phyloP scores from a whole-genome alignment of 1,284 basidiomycete species.

The Rhodotorula sp. region DNA sequence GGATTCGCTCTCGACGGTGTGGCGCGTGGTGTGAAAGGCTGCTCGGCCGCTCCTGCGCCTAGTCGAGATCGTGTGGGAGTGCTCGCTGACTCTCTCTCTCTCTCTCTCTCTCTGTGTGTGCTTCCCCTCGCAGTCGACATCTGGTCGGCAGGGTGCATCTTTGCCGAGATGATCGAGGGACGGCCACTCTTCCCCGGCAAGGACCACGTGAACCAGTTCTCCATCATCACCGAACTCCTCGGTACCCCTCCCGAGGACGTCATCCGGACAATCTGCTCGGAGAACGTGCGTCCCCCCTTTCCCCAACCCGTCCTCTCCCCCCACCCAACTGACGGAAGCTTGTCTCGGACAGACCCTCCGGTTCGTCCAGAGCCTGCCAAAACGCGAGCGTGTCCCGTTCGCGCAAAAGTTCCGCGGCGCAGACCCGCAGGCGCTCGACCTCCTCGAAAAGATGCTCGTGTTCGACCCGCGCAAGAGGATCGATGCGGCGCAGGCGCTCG shows the following conservation, averaged over 20 bases:
- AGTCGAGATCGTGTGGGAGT: conserved; percentile 12
- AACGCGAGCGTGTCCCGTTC: conserved; percentile 93
- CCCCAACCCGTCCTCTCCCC: conserved; percentile 10
- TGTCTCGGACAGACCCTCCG: conserved; percentile 75
- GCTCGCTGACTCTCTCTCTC: conserved; percentile 3
- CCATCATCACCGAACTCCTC: conserved; percentile 97
- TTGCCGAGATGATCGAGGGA: conserved; percentile 99
- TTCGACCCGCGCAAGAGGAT: conserved; percentile 98
- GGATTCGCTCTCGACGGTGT: neutral
- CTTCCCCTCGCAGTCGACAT: conserved; percentile 67
- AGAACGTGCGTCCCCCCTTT: conserved; percentile 67
- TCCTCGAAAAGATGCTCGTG: conserved; percentile 98
- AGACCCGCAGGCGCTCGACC: conserved; percentile 87
- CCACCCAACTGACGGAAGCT: neutral
- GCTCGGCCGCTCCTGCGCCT: too few species aligned
- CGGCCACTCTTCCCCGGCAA: conserved; percentile 99
- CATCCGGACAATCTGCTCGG: conserved; percentile 96
- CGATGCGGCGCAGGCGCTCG: conserved; percentile 85
- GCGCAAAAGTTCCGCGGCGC: conserved; percentile 86
- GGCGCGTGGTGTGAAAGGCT: neutral
- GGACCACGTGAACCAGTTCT: conserved; percentile 99
- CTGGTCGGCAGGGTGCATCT: conserved; percentile 99
- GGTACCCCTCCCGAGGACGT: conserved; percentile 99
- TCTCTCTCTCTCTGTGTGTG: too few species aligned
- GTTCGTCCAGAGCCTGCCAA: conserved; percentile 95